Evolutionary conservation across 495 filamentous ascomycete species (phyloP).

Genomic region (Xylaria castorea): DNA sequence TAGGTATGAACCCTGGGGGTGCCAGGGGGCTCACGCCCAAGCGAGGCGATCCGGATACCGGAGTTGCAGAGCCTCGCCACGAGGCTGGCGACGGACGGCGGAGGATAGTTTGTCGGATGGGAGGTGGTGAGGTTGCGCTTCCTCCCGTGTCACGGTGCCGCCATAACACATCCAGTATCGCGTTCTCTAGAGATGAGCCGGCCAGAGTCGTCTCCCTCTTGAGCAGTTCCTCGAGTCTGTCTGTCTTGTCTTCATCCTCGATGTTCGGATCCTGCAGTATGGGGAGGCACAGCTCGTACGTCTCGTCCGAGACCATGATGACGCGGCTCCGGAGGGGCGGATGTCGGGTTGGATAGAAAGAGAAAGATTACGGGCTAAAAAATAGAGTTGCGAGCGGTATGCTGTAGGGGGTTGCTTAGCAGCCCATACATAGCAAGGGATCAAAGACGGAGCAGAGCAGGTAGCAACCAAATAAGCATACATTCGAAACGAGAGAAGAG

Average conservation of each 20-base stretch:
- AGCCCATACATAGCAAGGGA: slow-evolving; percentile 26
- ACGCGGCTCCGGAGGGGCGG: slow-evolving; percentile 32
- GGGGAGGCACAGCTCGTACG: slow-evolving; percentile 88
- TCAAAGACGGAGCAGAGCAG: background rate
- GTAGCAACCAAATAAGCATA: slow-evolving; percentile 28
- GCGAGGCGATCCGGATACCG: slow-evolving; percentile 75
- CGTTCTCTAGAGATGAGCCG: slow-evolving; percentile 85
- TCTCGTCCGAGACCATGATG: slow-evolving; percentile 87
- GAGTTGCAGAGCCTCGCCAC: slow-evolving; percentile 84
- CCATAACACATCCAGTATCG: slow-evolving; percentile 91
- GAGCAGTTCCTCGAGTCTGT: slow-evolving; percentile 87
- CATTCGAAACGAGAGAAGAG: slow-evolving; percentile 25
- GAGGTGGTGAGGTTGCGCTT: slow-evolving; percentile 79
- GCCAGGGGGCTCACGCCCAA: slow-evolving; percentile 81
- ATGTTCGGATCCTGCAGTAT: slow-evolving; percentile 81
- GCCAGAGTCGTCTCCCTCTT: slow-evolving; percentile 77
- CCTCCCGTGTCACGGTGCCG: slow-evolving; percentile 79
- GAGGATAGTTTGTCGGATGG: slow-evolving; percentile 84
- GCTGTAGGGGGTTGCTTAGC: slow-evolving; percentile 23
- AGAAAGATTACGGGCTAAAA: background rate
- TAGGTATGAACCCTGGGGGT: slow-evolving; percentile 81
- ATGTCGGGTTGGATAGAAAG: background rate
- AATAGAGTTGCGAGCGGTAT: slow-evolving; percentile 3
- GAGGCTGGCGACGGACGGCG: slow-evolving; percentile 90
- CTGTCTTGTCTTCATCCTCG: slow-evolving; percentile 94